Percentiles rank a stretch among this genome's conserved stretches.
These are phyloP conservation scores for Coffea eugenioides DNA, from an alignment of 257 asterid species.

Conservation along the genomic window DNA sequence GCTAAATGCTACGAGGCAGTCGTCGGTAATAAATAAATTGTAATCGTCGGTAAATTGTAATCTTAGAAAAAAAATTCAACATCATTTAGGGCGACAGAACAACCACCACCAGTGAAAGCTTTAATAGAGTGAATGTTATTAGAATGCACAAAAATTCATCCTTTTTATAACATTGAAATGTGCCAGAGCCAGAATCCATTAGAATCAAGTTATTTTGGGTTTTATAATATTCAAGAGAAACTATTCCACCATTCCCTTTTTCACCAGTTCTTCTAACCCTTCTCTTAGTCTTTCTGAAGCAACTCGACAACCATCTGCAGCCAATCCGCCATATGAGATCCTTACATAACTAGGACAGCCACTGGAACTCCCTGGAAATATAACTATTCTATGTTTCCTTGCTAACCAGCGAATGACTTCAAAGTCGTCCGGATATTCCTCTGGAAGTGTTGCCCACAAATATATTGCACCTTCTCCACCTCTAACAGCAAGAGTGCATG, in stretches of 20 bases:
- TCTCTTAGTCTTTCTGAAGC: constrained; percentile 76
- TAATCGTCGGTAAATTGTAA: too few species aligned
- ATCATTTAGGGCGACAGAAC: constrained; percentile 17
- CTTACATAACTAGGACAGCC: constrained; percentile 78
- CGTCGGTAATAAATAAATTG: too few species aligned
- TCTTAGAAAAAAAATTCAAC: too few species aligned
- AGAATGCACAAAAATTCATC: background rate
- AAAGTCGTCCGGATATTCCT: constrained; percentile 48
- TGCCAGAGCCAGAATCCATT: constrained; percentile 9
- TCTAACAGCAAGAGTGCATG: constrained; percentile 37
- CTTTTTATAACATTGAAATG: constrained; percentile 6
- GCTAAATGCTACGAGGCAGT: too few species aligned
- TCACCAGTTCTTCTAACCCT: constrained; percentile 72
- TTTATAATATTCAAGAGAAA: background rate
- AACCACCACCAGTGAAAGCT: background rate
- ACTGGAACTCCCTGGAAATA: constrained; percentile 74
- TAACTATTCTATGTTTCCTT: constrained; percentile 54
- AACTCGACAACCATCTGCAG: constrained; percentile 54
- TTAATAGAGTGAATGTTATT: constrained; percentile 4
- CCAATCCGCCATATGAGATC: constrained; percentile 78
- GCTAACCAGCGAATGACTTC: constrained; percentile 86
- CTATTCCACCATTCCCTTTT: constrained; percentile 69
- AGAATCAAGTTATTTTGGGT: background rate
- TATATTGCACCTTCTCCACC: constrained; percentile 99
- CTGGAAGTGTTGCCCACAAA: constrained; percentile 93